Evolutionary conservation across 169 alveolate genomes (phyloP), one percentile per base, ranked within the genome.

Genomic region (Eimeria zaria): DNA sequence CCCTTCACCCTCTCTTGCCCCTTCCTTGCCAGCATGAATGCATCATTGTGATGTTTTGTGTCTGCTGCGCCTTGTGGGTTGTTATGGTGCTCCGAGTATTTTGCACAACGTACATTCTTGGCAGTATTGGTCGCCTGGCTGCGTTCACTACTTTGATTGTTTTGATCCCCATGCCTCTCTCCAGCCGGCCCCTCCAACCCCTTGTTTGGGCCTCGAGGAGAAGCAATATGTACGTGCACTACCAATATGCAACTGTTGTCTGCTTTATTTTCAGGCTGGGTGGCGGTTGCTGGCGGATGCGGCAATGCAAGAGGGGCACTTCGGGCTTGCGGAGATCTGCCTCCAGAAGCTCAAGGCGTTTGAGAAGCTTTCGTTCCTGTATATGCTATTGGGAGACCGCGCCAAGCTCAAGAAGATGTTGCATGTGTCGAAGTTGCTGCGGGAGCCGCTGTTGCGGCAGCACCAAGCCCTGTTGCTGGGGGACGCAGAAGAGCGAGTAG

Each of bases 301-400:
- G 78, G 98, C 99, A 46, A 58, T 97, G 91, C 97, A 97, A 39
- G 98, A 97, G 97, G 99, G 99, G n/a, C 97, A 97, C 91, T 97
- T 97, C 91, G 98, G 98, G 95, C 98, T 98, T 14, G 99, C 98
- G 71, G 99, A 99, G 98, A 97, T 98, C 96, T 98, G 98, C 96
- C 98, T 97, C 88, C 98, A 98, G 87, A 98, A 98, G 97, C 97
- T 98, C 33, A 98, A 98, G 97, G 97, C 98, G 89, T 97, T 98
- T 48, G 99, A 98, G 90, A 97, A 98, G 69, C 94, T 99, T 58
- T 96, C 98, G 69, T 98, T 98, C 96, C 98, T 98, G 87, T 99
- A 99, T 95, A 92, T 98, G 64, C 95, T 98, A 30, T 97, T 99
- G 41, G 97, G 97, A 14, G 97, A 97, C 71, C 89, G 91, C 46